These are phyloP conservation scores for Erysimum cheiri DNA, from an alignment of 441 rosid genomes.

Conservation along the genomic window DNA sequence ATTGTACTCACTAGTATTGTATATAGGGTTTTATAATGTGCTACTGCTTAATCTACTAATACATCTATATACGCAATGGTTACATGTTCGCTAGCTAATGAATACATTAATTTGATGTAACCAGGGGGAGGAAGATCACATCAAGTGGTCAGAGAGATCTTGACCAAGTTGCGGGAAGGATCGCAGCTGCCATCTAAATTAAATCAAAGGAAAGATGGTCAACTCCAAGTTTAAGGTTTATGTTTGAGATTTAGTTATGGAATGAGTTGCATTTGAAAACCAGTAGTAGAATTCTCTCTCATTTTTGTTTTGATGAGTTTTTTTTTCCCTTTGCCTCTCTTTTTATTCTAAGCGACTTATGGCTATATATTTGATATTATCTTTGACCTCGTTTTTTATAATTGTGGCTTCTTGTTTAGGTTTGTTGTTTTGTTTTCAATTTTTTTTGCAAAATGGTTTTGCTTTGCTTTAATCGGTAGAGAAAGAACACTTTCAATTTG, in stretches of 20 bases:
- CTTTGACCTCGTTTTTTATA: constrained; percentile 15
- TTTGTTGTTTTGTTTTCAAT: not conserved
- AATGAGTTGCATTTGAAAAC: constrained; percentile 34
- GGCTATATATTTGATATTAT: constrained; percentile 29
- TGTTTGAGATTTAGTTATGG: constrained; percentile 31
- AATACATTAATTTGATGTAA: not conserved
- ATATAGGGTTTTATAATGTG: not conserved
- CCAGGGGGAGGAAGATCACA: constrained; percentile 48
- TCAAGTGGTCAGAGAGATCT: constrained; percentile 50
- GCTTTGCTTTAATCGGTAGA: not conserved
- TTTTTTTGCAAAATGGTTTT: not conserved
- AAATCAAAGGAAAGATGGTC: not conserved
- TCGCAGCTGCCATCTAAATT: constrained; percentile 38
- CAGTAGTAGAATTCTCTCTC: constrained; percentile 17
- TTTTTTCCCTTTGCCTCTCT: not conserved
- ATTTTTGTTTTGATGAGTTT: constrained; percentile 34
- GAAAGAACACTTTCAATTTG: not conserved
- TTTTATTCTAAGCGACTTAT: constrained; percentile 18
- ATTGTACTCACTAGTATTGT: not conserved
- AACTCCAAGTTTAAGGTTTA: constrained; percentile 22
- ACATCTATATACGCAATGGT: not conserved
- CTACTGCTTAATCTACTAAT: not conserved
- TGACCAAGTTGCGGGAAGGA: constrained; percentile 48
- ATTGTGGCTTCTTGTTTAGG: not conserved
- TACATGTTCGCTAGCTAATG: not conserved